Percentiles rank a stretch among this genome's conserved stretches.
Conservation (phyloP, 495 filamentous ascomycete genomes). For the Xylaria intraflava region DNA sequence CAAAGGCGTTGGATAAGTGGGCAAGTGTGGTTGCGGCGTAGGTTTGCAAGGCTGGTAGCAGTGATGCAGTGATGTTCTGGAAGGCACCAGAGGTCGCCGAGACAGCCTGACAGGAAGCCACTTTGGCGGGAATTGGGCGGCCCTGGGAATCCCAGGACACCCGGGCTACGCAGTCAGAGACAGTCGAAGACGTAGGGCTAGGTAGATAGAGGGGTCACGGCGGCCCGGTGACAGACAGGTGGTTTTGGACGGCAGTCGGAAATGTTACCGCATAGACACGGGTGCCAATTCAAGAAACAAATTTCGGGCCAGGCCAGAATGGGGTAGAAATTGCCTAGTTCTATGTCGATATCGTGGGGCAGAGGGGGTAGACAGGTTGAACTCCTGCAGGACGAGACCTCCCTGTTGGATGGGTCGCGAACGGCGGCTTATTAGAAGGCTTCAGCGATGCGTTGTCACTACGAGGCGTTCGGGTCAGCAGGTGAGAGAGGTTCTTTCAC, state of each 20-base stretch:
- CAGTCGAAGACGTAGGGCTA: not conserved
- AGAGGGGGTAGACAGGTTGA: not conserved
- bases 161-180: constrained; percentile 6
- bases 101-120: constrained; percentile 46
- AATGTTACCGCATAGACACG: too few species aligned
- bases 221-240: constrained; percentile 6
- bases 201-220: constrained; percentile 5
- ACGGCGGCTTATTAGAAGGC: not conserved
- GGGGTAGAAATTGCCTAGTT: constrained; percentile 1
- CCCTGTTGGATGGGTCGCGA: not conserved
- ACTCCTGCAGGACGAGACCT: not conserved
- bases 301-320: not conserved
- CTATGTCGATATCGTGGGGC: constrained; percentile 10
- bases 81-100: constrained; percentile 49
- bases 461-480: constrained; percentile 10
- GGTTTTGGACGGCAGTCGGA: constrained; percentile 2
- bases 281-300: not conserved
- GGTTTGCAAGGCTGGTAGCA: constrained; percentile 41
- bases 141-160: constrained; percentile 13
- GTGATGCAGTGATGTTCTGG: constrained; percentile 34
- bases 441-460: constrained; percentile 13
- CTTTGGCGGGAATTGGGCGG: constrained; percentile 33
- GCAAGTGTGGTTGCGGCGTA: constrained; percentile 40
- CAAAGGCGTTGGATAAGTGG: constrained; percentile 37
- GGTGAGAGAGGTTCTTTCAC: constrained; percentile 3